Base-by-base conservation (phyloP, 2,329 filamentous ascomycete species). In the Penicillium aurantiogriseum region DNA sequence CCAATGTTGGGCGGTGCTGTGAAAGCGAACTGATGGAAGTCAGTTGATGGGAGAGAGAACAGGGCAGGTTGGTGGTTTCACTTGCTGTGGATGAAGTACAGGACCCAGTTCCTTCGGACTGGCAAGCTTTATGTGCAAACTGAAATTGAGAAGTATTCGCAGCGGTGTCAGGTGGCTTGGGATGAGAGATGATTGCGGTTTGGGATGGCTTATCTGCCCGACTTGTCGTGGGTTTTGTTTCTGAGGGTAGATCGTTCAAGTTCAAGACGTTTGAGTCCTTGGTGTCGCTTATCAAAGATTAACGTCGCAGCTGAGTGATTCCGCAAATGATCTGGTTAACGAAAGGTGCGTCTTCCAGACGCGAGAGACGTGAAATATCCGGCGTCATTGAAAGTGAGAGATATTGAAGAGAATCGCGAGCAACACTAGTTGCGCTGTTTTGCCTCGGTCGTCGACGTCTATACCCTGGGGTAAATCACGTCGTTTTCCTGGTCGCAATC, bases 311-410 rank as follows among this genome's bases (percentile, higher is more conserved):
- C 44, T 35, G 49, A 23, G 17, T 29, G 43, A 35, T 25, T 25
- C 51, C 39, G 51, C 57, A 57, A 52, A 54, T 60, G 53, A 58
- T 51, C 39, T 29, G 53, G 42, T 19, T 21, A 61, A 61, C 46
- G 56, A 63, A 40, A 54, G 53, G 54, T 47, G 60, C 56, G 56
- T 47, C 54, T 47, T 61, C 56, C 58, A 55, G 60, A 57, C 60
- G 59, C 62, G 54, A 55, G 27, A 51, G 27, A 39, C 45, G 60
- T 49, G 29, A 52, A 50, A 47, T 39, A 36, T 58, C 51, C 46
- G 46, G 48, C 60, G 58, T 50, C 62, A 63, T 64, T 57, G 58
- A 57, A 58, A 54, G 25, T 47, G 43, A 40, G 29, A 39, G 17
- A 21, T 27, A 27, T 8, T 2, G 13, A 33, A 45, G 39, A 25